Evolutionary conservation across 164 flowering plant species (phyloP).

Genomic region (Brasenia schreberi): DNA sequence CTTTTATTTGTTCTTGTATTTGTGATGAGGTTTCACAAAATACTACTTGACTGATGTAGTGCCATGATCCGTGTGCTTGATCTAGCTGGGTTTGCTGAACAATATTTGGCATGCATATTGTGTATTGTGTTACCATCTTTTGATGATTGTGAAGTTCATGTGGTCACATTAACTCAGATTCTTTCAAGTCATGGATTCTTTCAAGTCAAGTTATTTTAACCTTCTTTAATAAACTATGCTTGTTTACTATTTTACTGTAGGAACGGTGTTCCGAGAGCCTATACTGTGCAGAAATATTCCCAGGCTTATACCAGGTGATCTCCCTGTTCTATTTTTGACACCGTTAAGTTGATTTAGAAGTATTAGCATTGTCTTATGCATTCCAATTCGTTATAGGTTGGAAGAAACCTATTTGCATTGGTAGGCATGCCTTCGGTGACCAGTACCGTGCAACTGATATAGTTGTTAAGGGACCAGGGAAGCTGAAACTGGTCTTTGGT

Average conservation of each 20-base stretch:
- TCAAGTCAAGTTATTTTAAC: too few relatives aligned
- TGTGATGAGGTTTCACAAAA: too few relatives aligned
- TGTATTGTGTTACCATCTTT: too few relatives aligned
- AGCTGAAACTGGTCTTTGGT: conserved; percentile 97
- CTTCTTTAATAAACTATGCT: not conserved
- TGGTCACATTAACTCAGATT: too few relatives aligned
- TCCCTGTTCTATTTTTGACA: not conserved
- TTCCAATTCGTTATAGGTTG: conserved; percentile 40
- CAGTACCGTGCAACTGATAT: conserved; percentile 97
- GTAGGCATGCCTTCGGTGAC: conserved; percentile 99
- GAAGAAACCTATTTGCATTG: conserved; percentile 95
- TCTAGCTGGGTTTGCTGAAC: too few relatives aligned
- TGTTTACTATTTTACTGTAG: conserved; percentile 15
- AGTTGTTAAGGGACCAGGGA: conserved; percentile 71
- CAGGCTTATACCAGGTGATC: conserved; percentile 68
- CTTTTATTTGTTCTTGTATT: too few relatives aligned
- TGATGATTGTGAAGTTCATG: too few relatives aligned
- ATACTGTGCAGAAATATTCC: conserved; percentile 84
- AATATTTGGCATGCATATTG: too few relatives aligned
- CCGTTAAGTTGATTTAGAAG: not conserved
- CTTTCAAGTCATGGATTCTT: too few relatives aligned
- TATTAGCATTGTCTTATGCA: not conserved
- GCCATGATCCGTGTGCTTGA: too few relatives aligned
- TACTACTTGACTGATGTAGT: too few relatives aligned
- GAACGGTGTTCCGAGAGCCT: conserved; percentile 98